phyloP scores from a whole-genome alignment of 176 grass and related monocot species.

The Hsuehochloa calcarea region DNA sequence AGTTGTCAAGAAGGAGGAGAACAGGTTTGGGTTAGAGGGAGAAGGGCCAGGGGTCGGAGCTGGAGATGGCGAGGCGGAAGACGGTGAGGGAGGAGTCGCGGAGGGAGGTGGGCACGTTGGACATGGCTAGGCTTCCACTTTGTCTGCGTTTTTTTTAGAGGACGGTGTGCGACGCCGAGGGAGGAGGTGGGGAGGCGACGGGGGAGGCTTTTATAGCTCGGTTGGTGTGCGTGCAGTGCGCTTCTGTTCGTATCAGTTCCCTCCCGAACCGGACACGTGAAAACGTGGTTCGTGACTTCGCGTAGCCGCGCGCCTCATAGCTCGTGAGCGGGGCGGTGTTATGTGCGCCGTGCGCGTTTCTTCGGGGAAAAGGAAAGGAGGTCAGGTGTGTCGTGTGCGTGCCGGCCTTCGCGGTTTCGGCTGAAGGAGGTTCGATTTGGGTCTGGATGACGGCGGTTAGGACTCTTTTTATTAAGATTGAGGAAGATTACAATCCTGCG shows the following conservation, averaged over 20 bases:
- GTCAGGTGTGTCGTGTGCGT: not conserved
- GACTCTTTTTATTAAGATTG: no score
- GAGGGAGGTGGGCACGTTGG: conserved; percentile 75
- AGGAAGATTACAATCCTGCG: no score
- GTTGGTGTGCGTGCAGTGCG: not conserved
- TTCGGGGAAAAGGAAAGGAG: not conserved
- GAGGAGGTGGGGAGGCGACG: not conserved
- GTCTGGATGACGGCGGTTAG: not conserved
- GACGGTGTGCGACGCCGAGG: not conserved
- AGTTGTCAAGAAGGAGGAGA: not conserved
- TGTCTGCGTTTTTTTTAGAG: not conserved
- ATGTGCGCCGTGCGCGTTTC: not conserved
- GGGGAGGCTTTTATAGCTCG: conserved; percentile 34
- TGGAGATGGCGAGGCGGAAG: conserved; percentile 78
- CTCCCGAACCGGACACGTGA: not conserved
- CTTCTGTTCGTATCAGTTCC: not conserved
- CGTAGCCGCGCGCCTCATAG: not conserved
- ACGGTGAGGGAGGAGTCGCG: conserved; percentile 70
- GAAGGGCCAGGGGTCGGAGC: conserved; percentile 62
- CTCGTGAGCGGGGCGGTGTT: not conserved
- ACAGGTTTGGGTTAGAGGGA: conserved; percentile 13
- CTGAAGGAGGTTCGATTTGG: not conserved
- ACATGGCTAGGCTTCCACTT: conserved; percentile 43
- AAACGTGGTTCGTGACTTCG: not conserved
- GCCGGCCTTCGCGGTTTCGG: not conserved